phyloP scores from a whole-genome alignment of 2,329 filamentous ascomycete genomes.

The Pseudofabraea citricarpa region DNA sequence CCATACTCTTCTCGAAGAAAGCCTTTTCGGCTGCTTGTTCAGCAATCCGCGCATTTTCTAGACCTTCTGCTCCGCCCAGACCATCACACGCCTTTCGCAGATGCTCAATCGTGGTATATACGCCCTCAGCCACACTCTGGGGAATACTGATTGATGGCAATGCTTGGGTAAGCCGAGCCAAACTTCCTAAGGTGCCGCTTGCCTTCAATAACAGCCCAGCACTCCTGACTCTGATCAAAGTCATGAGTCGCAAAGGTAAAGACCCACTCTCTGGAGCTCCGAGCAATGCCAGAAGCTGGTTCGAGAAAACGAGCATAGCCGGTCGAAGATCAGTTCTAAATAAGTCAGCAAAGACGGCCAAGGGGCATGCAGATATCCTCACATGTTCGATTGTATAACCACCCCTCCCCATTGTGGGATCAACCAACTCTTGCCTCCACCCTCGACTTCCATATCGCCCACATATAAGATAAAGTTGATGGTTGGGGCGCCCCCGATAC shows the following conservation, averaged over 20 bases:
- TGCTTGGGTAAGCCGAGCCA: constrained; percentile 78
- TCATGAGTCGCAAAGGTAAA: constrained; percentile 78
- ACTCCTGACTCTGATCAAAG: constrained; percentile 78
- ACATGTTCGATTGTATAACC: constrained; percentile 52
- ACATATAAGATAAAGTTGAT: constrained; percentile 95
- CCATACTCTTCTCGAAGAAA: constrained; percentile 99
- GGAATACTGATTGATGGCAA: constrained; percentile 91
- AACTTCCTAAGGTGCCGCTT: constrained; percentile 87
- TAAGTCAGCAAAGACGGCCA: constrained; percentile 45
- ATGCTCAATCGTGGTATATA: constrained; percentile 73
- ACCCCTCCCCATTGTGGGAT: constrained; percentile 93
- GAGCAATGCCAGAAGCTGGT: constrained; percentile 82
- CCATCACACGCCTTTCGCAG: constrained; percentile 72
- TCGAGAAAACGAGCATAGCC: constrained; percentile 83
- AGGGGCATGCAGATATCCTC: constrained; percentile 45
- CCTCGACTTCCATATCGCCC: constrained; percentile 48
- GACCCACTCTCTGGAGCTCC: constrained; percentile 81
- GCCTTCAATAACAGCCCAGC: constrained; percentile 83
- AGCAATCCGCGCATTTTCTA: constrained; percentile 77
- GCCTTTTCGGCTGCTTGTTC: constrained; percentile 87
- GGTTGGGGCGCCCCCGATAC: constrained; percentile 87
- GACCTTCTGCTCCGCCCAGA: constrained; percentile 60
- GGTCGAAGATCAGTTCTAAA: constrained; percentile 64
- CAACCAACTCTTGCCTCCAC: constrained; percentile 67
- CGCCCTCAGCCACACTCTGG: constrained; percentile 76